Evolutionary conservation across 2,329 filamentous ascomycete genomes (phyloP).

Genomic region (Epicoccum sorghinum): DNA sequence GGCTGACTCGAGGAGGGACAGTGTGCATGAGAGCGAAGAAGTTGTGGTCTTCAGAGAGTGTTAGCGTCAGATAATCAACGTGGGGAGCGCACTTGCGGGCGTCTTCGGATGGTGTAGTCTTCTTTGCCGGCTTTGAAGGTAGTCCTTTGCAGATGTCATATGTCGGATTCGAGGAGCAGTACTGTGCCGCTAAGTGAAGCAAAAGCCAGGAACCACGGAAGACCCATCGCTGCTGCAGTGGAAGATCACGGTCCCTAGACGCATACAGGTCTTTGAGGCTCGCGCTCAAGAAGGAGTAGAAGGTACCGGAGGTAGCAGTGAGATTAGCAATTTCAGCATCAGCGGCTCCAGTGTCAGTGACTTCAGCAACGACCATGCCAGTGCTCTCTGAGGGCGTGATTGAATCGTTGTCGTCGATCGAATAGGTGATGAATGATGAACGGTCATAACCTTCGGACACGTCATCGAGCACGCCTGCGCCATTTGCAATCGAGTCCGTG

Average conservation of each 20-base stretch:
- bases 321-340: no score
- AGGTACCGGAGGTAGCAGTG: neutral
- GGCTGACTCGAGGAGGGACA: slow-evolving; percentile 1
- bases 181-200: slow-evolving; percentile 21
- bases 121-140: neutral
- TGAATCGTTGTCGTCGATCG: neutral
- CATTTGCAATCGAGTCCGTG: no score
- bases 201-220: slow-evolving; percentile 29
- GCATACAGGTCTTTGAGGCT: slow-evolving; percentile 18
- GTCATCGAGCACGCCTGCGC: no score
- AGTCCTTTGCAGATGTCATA: slow-evolving; percentile 16
- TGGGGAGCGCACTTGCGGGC: slow-evolving; percentile 11
- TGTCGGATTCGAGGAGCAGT: slow-evolving; percentile 21
- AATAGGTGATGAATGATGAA: no score
- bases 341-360: no score
- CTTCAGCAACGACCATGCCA: no score
- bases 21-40: neutral
- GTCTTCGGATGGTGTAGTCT: slow-evolving; percentile 3
- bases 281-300: slow-evolving; percentile 16
- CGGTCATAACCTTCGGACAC: neutral
- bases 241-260: slow-evolving; percentile 11
- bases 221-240: slow-evolving; percentile 22
- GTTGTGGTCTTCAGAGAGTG: neutral
- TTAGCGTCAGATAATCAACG: neutral
- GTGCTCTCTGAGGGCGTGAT: neutral